These are phyloP conservation scores for Globisporangium cylindrosporum DNA, from an alignment of 352 stramenopile species.

Conservation along the genomic window DNA sequence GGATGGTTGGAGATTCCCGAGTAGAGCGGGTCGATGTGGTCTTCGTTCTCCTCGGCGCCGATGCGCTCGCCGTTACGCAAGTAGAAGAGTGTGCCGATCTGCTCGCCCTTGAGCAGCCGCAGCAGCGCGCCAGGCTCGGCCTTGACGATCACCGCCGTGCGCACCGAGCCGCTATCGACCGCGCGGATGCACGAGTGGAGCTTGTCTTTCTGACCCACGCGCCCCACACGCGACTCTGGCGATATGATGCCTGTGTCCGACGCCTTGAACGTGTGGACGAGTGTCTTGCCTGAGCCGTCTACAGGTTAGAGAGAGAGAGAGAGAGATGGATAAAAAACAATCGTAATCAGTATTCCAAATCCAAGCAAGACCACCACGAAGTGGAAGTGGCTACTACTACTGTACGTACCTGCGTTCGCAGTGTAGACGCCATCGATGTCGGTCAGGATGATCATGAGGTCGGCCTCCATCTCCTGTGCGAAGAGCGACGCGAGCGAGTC, in stretches of 20 bases:
- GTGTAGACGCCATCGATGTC: slow-evolving; percentile 69
- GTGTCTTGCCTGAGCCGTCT: slow-evolving; percentile 31
- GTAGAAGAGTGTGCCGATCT: slow-evolving; percentile 66
- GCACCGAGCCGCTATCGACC: slow-evolving; percentile 63
- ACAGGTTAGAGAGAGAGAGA: not conserved
- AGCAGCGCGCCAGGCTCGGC: slow-evolving; percentile 58
- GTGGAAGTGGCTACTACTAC: not conserved
- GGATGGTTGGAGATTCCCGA: slow-evolving; percentile 46
- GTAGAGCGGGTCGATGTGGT: slow-evolving; percentile 68
- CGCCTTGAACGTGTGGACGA: slow-evolving; percentile 51
- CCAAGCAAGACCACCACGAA: not conserved
- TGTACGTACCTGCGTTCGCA: slow-evolving; percentile 15
- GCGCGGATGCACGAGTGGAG: slow-evolving; percentile 76
- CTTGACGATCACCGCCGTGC: slow-evolving; percentile 63
- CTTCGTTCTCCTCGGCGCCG: slow-evolving; percentile 38
- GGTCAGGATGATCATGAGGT: slow-evolving; percentile 78
- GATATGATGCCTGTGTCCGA: slow-evolving; percentile 41
- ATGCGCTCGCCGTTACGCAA: slow-evolving; percentile 39
- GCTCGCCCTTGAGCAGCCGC: slow-evolving; percentile 63
- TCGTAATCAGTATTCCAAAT: not conserved
- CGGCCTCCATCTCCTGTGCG: slow-evolving; percentile 62
- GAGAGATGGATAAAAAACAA: not conserved
- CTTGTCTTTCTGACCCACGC: slow-evolving; percentile 78
- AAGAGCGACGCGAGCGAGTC: slow-evolving; percentile 81
- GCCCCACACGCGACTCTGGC: slow-evolving; percentile 53